phyloP scores from a whole-genome alignment of 2,329 filamentous ascomycete genomes.

The Scedosporium dehoogii region DNA sequence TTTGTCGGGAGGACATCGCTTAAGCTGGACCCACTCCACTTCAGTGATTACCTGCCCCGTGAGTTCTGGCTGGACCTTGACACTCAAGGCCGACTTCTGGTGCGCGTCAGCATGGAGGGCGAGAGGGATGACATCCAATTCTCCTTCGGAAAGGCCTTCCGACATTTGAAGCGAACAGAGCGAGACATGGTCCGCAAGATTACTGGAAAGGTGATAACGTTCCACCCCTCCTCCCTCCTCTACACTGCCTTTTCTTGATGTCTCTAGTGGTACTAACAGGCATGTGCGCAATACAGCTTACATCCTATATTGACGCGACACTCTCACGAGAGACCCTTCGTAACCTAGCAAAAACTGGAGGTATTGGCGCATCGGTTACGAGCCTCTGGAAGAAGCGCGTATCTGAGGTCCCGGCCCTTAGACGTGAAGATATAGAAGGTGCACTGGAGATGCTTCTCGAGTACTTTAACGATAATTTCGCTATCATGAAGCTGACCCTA shows the following conservation, averaged over 20 bases:
- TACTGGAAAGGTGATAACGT: slow-evolving; percentile 71
- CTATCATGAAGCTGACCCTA: slow-evolving; percentile 95
- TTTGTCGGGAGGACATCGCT: slow-evolving; percentile 94
- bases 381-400: slow-evolving; percentile 55
- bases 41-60: slow-evolving; percentile 87
- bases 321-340: slow-evolving; percentile 75
- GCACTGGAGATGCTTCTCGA: slow-evolving; percentile 77
- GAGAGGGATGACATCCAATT: slow-evolving; percentile 98
- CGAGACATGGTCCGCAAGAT: slow-evolving; percentile 97
- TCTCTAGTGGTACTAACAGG: neutral
- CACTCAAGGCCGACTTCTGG: slow-evolving; percentile 79
- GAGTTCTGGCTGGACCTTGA: slow-evolving; percentile 98
- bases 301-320: slow-evolving; percentile 82
- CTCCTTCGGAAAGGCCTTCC: slow-evolving; percentile 94
- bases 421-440: slow-evolving; percentile 65
- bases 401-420: slow-evolving; percentile 44
- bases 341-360: slow-evolving; percentile 59
- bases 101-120: slow-evolving; percentile 96
- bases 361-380: slow-evolving; percentile 62
- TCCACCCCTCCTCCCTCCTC: neutral
- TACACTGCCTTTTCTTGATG: neutral
- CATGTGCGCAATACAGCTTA: slow-evolving; percentile 51
- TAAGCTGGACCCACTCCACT: slow-evolving; percentile 96
- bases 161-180: slow-evolving; percentile 88
- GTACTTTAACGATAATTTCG: slow-evolving; percentile 98